Percentiles rank a stretch among this genome's conserved stretches.
phyloP scores from a whole-genome alignment of 257 asterid species.

The Lycium ferocissimum region DNA sequence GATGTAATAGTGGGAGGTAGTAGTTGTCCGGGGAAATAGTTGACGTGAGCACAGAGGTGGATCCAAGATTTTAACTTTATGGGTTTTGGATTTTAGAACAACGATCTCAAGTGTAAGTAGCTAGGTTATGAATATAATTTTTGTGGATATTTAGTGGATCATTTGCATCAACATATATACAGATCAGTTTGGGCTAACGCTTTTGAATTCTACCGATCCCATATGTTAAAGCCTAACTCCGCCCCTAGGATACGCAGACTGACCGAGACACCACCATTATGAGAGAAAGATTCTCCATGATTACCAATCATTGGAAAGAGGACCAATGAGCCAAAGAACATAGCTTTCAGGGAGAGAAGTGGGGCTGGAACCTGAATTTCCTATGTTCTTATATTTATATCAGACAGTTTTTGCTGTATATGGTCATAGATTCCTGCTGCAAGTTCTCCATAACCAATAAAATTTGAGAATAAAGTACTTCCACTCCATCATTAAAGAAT shows the following conservation, averaged over 20 bases:
- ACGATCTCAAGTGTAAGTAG: neutral
- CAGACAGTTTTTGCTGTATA: neutral
- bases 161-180: neutral
- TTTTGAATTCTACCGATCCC: neutral
- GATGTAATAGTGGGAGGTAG: too few relatives aligned
- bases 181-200: neutral
- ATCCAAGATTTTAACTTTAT: neutral
- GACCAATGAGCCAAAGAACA: neutral
- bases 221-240: neutral
- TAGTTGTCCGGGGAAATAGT: neutral
- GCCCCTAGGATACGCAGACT: neutral
- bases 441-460: neutral
- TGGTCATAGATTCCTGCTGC: conserved; percentile 4
- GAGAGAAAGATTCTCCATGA: neutral
- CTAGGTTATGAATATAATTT: neutral
- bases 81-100: neutral
- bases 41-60: fast-evolving
- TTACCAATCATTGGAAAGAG: neutral
- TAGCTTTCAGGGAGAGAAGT: neutral
- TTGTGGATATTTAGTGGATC: neutral
- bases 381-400: neutral
- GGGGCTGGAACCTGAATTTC: neutral
- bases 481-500: conserved; percentile 19
- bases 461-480: neutral
- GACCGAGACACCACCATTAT: neutral